A percentile compares a stretch with the other conserved stretches of the same genome.
phyloP scores from a whole-genome alignment of 2,329 filamentous ascomycete genomes.

The Colletotrichum sp. region DNA sequence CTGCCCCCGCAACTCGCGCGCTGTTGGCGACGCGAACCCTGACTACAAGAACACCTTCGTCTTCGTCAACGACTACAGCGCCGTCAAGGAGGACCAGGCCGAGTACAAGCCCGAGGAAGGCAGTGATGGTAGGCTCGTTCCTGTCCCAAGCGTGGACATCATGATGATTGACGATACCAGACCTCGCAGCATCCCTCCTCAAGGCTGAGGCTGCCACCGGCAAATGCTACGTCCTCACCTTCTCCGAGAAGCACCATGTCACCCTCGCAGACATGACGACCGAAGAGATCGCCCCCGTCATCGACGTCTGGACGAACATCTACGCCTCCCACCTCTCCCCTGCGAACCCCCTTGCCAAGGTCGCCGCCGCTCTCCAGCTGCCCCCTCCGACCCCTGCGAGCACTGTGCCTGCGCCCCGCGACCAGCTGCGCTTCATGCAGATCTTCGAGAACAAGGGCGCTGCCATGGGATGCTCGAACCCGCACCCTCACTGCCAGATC shows the following conservation, averaged over 20 bases:
- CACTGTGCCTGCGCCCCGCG: slow-evolving; percentile 58
- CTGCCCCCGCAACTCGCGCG: slow-evolving; percentile 89
- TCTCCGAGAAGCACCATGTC: slow-evolving; percentile 87
- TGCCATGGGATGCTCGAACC: slow-evolving; percentile 98
- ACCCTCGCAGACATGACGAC: slow-evolving; percentile 90
- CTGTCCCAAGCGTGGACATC: rapidly evolving
- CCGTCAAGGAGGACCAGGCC: slow-evolving; percentile 91
- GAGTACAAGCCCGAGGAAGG: slow-evolving; percentile 64
- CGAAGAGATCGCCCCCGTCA: slow-evolving; percentile 77
- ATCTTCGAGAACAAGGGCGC: slow-evolving; percentile 99
- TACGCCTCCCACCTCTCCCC: slow-evolving; percentile 83
- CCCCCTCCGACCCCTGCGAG: slow-evolving; percentile 40
- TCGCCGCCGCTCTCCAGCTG: slow-evolving; percentile 44
- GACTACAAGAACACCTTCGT: slow-evolving; percentile 87
- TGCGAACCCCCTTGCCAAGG: slow-evolving; percentile 63
- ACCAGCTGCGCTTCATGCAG: slow-evolving; percentile 95
- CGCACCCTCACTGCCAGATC: slow-evolving; percentile 94
- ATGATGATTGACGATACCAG: slow-evolving; percentile 41
- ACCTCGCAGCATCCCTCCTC: slow-evolving; percentile 77
- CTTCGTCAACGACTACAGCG: slow-evolving; percentile 97
- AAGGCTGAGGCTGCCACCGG: slow-evolving; percentile 87
- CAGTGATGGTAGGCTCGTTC: slow-evolving; percentile 34
- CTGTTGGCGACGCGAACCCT: slow-evolving; percentile 86
- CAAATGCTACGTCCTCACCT: slow-evolving; percentile 96
- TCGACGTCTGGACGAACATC: slow-evolving; percentile 90